Evolutionary conservation across 2,329 filamentous ascomycete genomes (phyloP).

Genomic region (Exophiala aquamarina): DNA sequence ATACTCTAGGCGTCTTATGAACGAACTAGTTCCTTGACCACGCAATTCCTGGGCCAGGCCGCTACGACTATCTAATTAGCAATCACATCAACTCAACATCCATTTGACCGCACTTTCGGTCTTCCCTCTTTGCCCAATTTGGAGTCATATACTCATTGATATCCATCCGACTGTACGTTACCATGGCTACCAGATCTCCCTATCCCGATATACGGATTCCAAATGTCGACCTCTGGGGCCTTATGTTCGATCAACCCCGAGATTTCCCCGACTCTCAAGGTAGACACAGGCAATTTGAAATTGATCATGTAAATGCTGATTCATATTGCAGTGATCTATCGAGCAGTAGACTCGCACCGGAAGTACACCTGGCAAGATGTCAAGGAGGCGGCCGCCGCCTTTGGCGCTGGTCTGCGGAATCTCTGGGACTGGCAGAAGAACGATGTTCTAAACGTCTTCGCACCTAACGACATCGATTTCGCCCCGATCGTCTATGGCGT

Average conservation of each 20-base stretch:
- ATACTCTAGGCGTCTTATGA: too few species aligned
- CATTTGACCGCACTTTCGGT: too few species aligned
- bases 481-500: constrained; percentile 74
- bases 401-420: constrained; percentile 76
- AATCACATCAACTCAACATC: too few species aligned
- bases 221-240: constrained; percentile 72
- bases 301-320: too few species aligned
- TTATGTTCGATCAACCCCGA: constrained; percentile 38
- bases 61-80: too few species aligned
- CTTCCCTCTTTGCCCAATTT: too few species aligned
- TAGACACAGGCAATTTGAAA: constrained; percentile 2
- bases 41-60: too few species aligned
- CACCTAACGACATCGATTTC: constrained; percentile 83
- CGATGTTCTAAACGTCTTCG: constrained; percentile 79
- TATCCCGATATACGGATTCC: constrained; percentile 70
- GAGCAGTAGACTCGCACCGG: constrained; percentile 51
- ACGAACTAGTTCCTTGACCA: too few species aligned
- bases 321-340: constrained; percentile 25
- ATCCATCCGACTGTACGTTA: too few species aligned
- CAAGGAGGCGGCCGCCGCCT: constrained; percentile 65
- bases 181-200: constrained; percentile 70
- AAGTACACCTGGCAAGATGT: constrained; percentile 72
- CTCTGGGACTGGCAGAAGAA: constrained; percentile 78
- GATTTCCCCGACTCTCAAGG: constrained; percentile 27
- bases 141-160: too few species aligned